Percentiles rank a stretch among this genome's conserved stretches.
Conservation (phyloP, 1,284 basidiomycete genomes). For the Tilletia indica region DNA sequence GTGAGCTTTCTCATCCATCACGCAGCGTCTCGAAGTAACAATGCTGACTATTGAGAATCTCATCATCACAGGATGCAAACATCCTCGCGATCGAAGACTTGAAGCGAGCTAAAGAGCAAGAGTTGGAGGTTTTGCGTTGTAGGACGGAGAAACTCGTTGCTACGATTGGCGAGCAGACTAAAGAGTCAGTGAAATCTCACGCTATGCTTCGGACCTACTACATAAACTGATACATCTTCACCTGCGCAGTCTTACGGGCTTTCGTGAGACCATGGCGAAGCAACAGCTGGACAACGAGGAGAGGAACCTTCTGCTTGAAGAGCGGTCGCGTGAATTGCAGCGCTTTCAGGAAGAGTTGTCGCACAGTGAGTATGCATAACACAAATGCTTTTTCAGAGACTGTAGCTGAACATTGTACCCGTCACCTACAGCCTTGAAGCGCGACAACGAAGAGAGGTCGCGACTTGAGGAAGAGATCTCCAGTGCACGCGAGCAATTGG, state of each 20-base stretch:
- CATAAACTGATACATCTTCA: not conserved
- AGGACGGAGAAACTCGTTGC: not conserved
- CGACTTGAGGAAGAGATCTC: not conserved
- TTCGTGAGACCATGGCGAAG: not conserved
- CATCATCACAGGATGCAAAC: not conserved
- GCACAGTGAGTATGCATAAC: not conserved
- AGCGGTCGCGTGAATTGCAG: not conserved
- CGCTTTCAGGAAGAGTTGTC: not conserved
- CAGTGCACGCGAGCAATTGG: not conserved
- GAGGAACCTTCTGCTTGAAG: not conserved
- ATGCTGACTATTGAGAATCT: not conserved
- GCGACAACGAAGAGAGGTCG: not conserved
- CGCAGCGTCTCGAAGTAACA: not conserved
- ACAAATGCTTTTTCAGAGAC: not conserved
- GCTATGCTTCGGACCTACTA: too few relatives aligned
- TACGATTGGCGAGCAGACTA: not conserved
- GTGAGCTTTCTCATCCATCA: not conserved
- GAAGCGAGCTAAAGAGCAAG: not conserved
- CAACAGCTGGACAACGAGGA: slow-evolving; percentile 3
- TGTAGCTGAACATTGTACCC: not conserved
- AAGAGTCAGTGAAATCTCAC: not conserved
- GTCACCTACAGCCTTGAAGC: not conserved
- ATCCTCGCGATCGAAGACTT: not conserved
- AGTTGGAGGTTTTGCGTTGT: not conserved
- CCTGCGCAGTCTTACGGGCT: not conserved